phyloP scores from a whole-genome alignment of 2,329 filamentous ascomycete species.

The Xylariaceae sp. region DNA sequence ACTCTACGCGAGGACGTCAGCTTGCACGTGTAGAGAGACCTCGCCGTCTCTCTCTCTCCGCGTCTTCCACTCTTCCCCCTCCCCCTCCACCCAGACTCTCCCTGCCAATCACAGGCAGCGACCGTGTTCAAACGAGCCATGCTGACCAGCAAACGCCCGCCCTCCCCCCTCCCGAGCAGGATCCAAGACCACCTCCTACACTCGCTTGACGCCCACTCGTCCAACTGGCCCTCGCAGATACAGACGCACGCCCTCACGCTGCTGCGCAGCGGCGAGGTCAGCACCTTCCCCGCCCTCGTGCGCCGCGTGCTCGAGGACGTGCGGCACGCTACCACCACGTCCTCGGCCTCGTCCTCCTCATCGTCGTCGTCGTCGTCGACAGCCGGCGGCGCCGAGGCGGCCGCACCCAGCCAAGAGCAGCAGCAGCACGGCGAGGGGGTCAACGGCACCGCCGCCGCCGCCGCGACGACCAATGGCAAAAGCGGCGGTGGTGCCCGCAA shows the following conservation, averaged over 20 bases:
- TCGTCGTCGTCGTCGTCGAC: conserved; percentile 9
- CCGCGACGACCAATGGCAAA: conserved; percentile 9
- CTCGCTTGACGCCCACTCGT: conserved; percentile 48
- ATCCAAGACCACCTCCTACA: conserved; percentile 60
- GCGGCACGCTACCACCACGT: conserved; percentile 38
- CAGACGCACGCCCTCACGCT: conserved; percentile 53
- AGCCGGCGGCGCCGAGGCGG: conserved; percentile 6
- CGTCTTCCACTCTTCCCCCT: conserved; percentile 2
- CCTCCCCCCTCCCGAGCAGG: conserved; percentile 26
- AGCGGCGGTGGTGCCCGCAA: conserved; percentile 16
- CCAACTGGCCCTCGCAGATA: conserved; percentile 56
- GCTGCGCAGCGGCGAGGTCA: conserved; percentile 51
- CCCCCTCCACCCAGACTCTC: not conserved
- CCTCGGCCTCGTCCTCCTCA: conserved; percentile 17
- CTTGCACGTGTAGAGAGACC: no score
- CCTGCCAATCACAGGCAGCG: no score
- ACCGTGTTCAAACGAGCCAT: not conserved
- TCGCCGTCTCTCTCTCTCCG: not conserved
- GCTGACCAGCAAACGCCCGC: conserved; percentile 4
- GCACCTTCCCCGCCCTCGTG: conserved; percentile 54
- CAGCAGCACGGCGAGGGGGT: conserved; percentile 10
- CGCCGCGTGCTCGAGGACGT: conserved; percentile 55
- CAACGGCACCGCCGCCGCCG: conserved; percentile 23
- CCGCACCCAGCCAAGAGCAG: conserved; percentile 10
- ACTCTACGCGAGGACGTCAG: no score